A percentile compares a stretch with the other conserved stretches of the same genome.
Conservation (phyloP, 192 early-diverging fungal genomes). For the Backusella sp. region DNA sequence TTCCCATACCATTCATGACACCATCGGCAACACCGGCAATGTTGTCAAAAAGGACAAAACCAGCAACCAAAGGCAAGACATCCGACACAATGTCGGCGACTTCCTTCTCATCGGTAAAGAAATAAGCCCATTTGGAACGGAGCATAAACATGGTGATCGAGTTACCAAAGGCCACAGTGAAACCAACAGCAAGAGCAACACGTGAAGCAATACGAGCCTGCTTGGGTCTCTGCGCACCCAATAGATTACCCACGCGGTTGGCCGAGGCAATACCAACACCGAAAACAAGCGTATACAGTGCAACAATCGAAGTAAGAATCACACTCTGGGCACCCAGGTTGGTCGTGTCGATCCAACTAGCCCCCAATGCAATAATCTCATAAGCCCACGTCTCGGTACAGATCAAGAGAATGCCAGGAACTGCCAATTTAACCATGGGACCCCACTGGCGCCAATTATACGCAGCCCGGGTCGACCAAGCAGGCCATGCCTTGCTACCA, state of each 20-base stretch:
- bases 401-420: conserved; percentile 77
- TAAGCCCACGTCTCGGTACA: conserved; percentile 67
- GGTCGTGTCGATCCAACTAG: conserved; percentile 57
- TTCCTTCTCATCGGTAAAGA: conserved; percentile 66
- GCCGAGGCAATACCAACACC: conserved; percentile 56
- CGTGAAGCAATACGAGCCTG: conserved; percentile 58
- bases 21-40: conserved; percentile 65
- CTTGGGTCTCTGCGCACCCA: conserved; percentile 44
- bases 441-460: conserved; percentile 38
- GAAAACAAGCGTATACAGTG: conserved; percentile 52
- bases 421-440: conserved; percentile 59
- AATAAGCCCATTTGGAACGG: conserved; percentile 57
- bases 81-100: conserved; percentile 66
- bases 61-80: conserved; percentile 76
- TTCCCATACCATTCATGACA: conserved; percentile 72
- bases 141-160: conserved; percentile 46
- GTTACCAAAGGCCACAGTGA: conserved; percentile 51
- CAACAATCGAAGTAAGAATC: conserved; percentile 50
- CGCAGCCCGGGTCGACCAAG: conserved; percentile 57
- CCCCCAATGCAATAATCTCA: conserved; percentile 68
- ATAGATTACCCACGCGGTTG: conserved; percentile 58
- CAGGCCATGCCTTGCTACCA: conserved; percentile 66
- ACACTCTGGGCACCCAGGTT: conserved; percentile 60
- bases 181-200: conserved; percentile 43
- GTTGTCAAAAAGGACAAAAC: conserved; percentile 71